Percentiles rank a stretch among this genome's conserved stretches.
These are phyloP conservation scores for Galerina marginata DNA, from an alignment of 768 basidiomycete genomes.

Conservation along the genomic window DNA sequence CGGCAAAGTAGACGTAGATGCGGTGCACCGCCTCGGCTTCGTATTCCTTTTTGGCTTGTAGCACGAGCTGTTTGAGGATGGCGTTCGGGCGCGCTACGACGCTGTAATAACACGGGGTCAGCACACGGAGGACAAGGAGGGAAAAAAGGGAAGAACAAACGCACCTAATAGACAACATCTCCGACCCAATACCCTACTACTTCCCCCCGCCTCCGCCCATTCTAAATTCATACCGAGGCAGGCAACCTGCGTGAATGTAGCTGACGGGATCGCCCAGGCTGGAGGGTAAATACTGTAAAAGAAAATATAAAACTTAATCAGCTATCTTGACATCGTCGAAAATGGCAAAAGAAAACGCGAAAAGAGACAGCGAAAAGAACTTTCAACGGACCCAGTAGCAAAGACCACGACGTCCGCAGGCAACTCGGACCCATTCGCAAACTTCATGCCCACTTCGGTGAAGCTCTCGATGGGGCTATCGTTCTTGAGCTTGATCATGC, in stretches of 20 bases:
- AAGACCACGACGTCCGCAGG: constrained; percentile 62
- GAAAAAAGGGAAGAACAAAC: constrained; percentile 11
- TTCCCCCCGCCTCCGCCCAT: constrained; percentile 59
- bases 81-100: constrained; percentile 85
- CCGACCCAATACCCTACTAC: constrained; percentile 62
- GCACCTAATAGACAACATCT: constrained; percentile 79
- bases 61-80: constrained; percentile 86
- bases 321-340: not conserved
- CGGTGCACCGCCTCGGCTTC: constrained; percentile 87
- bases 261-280: constrained; percentile 52
- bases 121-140: not conserved
- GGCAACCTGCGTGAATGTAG: constrained; percentile 32
- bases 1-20: constrained; percentile 90
- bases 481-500: constrained; percentile 76
- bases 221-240: no score
- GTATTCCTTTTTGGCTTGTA: constrained; percentile 89
- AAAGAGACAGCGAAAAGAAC: not conserved
- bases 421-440: constrained; percentile 53
- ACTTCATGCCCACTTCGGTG: constrained; percentile 48
- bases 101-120: constrained; percentile 38
- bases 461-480: constrained; percentile 54
- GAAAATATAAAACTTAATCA: not conserved
- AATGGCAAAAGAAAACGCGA: no score
- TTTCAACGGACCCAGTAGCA: constrained; percentile 56
- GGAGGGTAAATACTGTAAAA: no score